These are phyloP conservation scores for Umbelopsis vinacea DNA, from an alignment of 192 early-diverging fungal species.

Conservation along the genomic window DNA sequence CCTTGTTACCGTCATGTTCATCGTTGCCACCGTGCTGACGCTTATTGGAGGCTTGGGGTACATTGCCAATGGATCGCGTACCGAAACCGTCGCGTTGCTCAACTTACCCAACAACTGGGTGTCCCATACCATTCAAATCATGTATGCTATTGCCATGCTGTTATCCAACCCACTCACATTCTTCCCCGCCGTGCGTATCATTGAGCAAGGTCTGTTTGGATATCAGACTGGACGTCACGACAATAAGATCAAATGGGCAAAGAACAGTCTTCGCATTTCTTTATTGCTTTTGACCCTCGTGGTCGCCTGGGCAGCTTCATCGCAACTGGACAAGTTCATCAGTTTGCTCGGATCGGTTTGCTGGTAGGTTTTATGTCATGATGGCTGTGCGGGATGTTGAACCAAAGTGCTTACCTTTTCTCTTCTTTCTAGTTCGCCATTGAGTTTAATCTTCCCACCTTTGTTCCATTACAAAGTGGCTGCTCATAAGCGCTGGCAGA, in stretches of 20 bases:
- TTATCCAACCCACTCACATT: constrained; percentile 79
- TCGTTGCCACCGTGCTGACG: constrained; percentile 71
- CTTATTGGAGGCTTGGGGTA: constrained; percentile 73
- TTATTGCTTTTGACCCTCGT: background rate
- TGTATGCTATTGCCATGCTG: constrained; percentile 84
- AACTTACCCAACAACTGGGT: constrained; percentile 68
- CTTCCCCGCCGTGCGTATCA: constrained; percentile 81
- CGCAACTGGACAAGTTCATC: constrained; percentile 81
- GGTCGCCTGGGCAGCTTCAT: constrained; percentile 69
- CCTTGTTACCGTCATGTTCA: constrained; percentile 61
- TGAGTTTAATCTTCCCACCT: constrained; percentile 82
- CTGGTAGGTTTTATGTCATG: constrained; percentile 37
- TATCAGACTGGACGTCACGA: constrained; percentile 7
- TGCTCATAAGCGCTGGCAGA: constrained; percentile 48
- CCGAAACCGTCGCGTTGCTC: constrained; percentile 77
- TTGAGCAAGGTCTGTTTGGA: constrained; percentile 69
- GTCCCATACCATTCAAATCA: constrained; percentile 68
- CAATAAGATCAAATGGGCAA: constrained; percentile 64
- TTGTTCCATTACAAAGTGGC: constrained; percentile 70
- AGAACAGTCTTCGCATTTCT: constrained; percentile 58
- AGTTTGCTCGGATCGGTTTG: constrained; percentile 80
- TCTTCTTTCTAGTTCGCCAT: constrained; percentile 44
- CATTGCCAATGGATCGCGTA: constrained; percentile 69
- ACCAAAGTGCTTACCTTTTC: background rate
- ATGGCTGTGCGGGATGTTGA: background rate